Percentiles rank a stretch among this genome's conserved stretches.
phyloP scores from a whole-genome alignment of 106 monocot species.

The Dendrobium nobile region DNA sequence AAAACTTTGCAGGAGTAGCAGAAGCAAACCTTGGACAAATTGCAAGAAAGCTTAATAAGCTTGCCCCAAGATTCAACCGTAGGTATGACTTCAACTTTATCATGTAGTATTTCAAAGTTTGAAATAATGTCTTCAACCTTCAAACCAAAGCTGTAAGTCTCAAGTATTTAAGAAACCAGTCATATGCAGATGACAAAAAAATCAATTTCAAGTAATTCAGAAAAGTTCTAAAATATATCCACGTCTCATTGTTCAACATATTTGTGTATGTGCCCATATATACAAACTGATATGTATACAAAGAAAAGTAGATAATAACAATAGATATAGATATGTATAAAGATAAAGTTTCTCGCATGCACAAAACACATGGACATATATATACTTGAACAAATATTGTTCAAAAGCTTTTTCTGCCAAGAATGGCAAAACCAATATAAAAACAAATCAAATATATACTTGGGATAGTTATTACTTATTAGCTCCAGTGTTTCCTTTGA shows the following conservation, averaged over 20 bases:
- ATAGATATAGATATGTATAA: not conserved
- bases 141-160: conserved; percentile 10
- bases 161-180: conserved; percentile 3
- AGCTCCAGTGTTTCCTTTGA: too few relatives aligned
- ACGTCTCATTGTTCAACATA: not conserved
- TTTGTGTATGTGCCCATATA: not conserved
- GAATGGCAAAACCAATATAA: too few relatives aligned
- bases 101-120: conserved; percentile 53
- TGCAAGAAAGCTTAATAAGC: conserved; percentile 58
- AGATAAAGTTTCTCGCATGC: not conserved
- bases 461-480: too few relatives aligned
- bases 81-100: conserved; percentile 38
- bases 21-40: conserved; percentile 46
- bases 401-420: too few relatives aligned
- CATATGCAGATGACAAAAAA: not conserved
- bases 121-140: conserved; percentile 63
- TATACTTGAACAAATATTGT: too few relatives aligned
- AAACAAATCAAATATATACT: too few relatives aligned
- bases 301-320: too few relatives aligned
- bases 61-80: conserved; percentile 43
- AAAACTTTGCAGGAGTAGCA: not conserved
- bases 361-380: too few relatives aligned
- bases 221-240: not conserved
- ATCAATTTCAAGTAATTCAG: not conserved
- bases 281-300: not conserved